These are phyloP conservation scores for Solanum etuberosum DNA, from an alignment of 257 asterid genomes.

Conservation along the genomic window DNA sequence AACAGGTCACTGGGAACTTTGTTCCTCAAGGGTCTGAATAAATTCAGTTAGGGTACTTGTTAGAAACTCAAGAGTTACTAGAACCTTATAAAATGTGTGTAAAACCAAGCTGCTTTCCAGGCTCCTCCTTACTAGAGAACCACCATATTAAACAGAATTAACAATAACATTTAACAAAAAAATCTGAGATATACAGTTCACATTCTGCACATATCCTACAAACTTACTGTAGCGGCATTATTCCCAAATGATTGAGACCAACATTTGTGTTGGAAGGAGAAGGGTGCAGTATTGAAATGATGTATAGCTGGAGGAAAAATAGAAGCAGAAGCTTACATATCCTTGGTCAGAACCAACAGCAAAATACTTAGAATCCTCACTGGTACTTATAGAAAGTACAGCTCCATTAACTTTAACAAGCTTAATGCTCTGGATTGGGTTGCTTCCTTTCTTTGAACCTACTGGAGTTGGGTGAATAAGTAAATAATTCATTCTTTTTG, in stretches of 20 bases:
- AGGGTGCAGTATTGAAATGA: neutral
- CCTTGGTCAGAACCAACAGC: constrained; percentile 95
- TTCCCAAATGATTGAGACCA: neutral
- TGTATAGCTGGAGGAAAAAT: neutral
- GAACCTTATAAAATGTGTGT: neutral
- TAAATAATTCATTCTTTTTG: neutral
- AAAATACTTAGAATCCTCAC: constrained; percentile 49
- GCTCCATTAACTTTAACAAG: constrained; percentile 72
- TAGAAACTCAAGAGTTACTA: neutral
- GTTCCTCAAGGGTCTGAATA: neutral
- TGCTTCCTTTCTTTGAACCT: constrained; percentile 71
- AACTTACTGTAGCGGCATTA: neutral
- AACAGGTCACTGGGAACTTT: neutral
- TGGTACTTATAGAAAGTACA: constrained; percentile 37
- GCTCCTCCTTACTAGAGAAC: neutral
- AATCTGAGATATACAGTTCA: neutral
- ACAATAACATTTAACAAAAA: neutral
- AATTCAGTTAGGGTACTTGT: neutral
- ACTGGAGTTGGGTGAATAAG: constrained; percentile 32
- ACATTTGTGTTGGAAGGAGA: neutral
- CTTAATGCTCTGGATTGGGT: constrained; percentile 50
- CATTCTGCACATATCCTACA: neutral
- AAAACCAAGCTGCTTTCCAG: neutral
- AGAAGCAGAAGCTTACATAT: constrained; percentile 40
- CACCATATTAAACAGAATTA: neutral